Conservation (phyloP, 2,329 filamentous ascomycete species). For the Aureobasidium sp. region DNA sequence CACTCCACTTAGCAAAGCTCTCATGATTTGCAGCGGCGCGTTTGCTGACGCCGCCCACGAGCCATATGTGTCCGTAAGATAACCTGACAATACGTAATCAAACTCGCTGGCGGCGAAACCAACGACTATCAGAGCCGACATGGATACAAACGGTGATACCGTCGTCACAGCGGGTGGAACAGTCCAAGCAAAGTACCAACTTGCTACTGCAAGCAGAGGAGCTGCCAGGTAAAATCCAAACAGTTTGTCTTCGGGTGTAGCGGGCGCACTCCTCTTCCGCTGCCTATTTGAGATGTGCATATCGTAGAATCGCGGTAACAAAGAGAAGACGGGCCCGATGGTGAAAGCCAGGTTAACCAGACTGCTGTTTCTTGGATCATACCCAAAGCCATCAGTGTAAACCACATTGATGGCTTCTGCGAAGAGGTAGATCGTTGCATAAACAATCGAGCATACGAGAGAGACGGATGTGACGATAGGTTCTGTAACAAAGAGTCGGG, state of each 20-base stretch:
- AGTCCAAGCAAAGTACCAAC: background rate
- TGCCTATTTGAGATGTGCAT: background rate
- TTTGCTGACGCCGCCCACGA: constrained; percentile 40
- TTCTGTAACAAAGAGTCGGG: background rate
- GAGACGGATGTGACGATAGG: background rate
- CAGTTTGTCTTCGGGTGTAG: background rate
- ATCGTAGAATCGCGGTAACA: background rate
- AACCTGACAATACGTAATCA: constrained; percentile 36
- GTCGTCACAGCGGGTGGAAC: background rate
- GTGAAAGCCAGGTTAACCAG: background rate
- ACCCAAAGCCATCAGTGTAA: background rate
- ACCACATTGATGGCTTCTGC: background rate
- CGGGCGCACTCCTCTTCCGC: background rate
- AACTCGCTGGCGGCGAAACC: constrained; percentile 46
- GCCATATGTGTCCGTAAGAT: constrained; percentile 40
- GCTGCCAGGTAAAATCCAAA: background rate
- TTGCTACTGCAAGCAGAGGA: background rate
- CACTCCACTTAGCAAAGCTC: constrained; percentile 33
- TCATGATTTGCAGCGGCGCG: constrained; percentile 36
- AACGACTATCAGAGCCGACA: constrained; percentile 24
- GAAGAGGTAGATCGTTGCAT: background rate
- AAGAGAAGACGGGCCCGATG: background rate
- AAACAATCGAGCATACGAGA: background rate
- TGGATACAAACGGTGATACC: background rate
- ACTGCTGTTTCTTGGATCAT: background rate